Conservation (phyloP, 352 stramenopile genomes). For the Phytophthora niederhauseri region DNA sequence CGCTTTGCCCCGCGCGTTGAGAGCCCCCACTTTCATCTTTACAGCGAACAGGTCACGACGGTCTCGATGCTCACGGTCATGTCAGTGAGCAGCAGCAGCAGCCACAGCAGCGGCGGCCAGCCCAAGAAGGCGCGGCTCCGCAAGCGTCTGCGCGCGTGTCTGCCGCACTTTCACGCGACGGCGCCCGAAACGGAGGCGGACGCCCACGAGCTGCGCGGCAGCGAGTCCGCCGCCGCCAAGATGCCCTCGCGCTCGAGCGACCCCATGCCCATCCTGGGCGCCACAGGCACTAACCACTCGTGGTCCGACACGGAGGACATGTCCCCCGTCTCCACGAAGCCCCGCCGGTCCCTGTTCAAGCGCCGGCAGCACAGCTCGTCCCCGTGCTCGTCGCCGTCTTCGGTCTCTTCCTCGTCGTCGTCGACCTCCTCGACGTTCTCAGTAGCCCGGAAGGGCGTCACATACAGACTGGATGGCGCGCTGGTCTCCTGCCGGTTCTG, state of each 20-base stretch:
- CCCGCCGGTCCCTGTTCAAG: conserved; percentile 20
- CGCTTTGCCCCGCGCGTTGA: conserved; percentile 9
- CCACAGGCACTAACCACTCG: conserved; percentile 37
- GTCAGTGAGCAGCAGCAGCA: conserved; percentile 18
- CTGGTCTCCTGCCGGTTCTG: conserved; percentile 85
- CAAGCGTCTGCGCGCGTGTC: conserved; percentile 36
- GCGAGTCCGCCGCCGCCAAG: conserved; percentile 14
- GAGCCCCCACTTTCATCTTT: conserved; percentile 12
- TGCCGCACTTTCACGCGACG: conserved; percentile 31
- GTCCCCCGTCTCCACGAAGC: conserved; percentile 29
- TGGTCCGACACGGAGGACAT: conserved; percentile 56
- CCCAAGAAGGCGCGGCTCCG: conserved; percentile 30
- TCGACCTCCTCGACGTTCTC: conserved; percentile 44
- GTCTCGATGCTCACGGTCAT: conserved; percentile 29
- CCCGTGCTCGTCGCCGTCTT: conserved; percentile 27
- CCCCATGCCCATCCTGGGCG: conserved; percentile 8
- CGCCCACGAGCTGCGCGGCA: conserved; percentile 4
- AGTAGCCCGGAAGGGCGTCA: conserved; percentile 76
- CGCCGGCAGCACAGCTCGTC: conserved; percentile 26
- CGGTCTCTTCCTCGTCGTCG: conserved; percentile 27
- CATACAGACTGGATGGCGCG: conserved; percentile 63
- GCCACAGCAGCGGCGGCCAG: neutral
- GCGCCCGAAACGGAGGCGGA: conserved; percentile 14
- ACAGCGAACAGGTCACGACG: conserved; percentile 8
- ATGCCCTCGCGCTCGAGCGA: conserved; percentile 11